Conservation (phyloP, 2,329 filamentous ascomycete genomes). For the Aspergillus novofumigatus region DNA sequence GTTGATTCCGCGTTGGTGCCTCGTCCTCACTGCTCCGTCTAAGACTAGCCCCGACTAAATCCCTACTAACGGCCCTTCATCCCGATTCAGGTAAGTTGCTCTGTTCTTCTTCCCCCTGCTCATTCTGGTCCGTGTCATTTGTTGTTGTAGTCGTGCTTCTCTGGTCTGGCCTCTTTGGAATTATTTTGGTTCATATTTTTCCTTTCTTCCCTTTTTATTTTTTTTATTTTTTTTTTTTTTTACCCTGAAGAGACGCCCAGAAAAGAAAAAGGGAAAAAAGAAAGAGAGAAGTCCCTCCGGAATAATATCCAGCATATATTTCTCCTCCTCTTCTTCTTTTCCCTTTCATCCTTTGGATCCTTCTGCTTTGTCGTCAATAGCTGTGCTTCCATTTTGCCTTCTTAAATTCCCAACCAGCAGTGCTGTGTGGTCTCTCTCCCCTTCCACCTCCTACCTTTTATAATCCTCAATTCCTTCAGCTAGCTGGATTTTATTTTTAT, state of each 20-base stretch:
- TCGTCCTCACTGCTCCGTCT: neutral
- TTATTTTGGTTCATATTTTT: neutral
- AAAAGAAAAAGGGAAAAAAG: neutral
- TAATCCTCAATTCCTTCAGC: slow-evolving; percentile 17
- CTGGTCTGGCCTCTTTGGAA: neutral
- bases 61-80: slow-evolving; percentile 16
- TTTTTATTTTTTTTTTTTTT: neutral
- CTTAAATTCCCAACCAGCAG: slow-evolving; percentile 21
- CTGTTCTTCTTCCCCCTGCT: slow-evolving; percentile 7
- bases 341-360: neutral
- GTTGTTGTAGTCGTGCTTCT: neutral
- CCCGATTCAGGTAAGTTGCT: slow-evolving; percentile 19
- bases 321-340: neutral
- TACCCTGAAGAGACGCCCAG: too few relatives aligned
- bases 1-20: neutral
- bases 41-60: slow-evolving; percentile 10
- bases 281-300: neutral
- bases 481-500: slow-evolving; percentile 19
- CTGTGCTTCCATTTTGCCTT: neutral
- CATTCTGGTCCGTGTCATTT: neutral
- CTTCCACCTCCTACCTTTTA: slow-evolving; percentile 9
- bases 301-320: neutral
- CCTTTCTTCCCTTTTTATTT: slow-evolving; percentile 6
- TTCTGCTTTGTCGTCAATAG: slow-evolving; percentile 9
- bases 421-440: slow-evolving; percentile 22